These are phyloP conservation scores for Pseudonitzschia multiseries DNA, from an alignment of 108 stramenopile genomes.

Conservation along the genomic window DNA sequence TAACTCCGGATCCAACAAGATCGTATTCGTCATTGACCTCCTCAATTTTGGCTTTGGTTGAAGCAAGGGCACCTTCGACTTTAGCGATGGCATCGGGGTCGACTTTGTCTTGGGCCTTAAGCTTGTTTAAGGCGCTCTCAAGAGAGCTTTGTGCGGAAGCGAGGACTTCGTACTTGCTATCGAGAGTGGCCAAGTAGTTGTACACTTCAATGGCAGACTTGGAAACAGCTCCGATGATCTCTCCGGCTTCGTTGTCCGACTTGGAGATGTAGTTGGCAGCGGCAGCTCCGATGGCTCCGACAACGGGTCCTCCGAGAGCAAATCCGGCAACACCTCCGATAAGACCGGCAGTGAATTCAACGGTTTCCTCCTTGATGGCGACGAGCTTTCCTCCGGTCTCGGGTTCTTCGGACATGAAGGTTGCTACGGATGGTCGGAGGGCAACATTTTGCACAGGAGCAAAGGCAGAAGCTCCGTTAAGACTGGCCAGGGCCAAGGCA, in stretches of 20 bases:
- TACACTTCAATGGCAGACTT: slow-evolving; percentile 86
- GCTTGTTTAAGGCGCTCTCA: slow-evolving; percentile 63
- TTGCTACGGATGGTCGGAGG: slow-evolving; percentile 14
- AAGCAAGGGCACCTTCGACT: slow-evolving; percentile 75
- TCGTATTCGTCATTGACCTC: slow-evolving; percentile 92
- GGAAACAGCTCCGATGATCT: slow-evolving; percentile 72
- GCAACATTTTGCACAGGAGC: slow-evolving; percentile 23
- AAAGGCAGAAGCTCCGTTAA: slow-evolving; percentile 42
- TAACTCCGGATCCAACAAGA: slow-evolving; percentile 79
- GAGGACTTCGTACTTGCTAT: slow-evolving; percentile 86
- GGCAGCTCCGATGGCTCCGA: slow-evolving; percentile 61
- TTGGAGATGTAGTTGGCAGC: slow-evolving; percentile 86
- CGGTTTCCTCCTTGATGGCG: slow-evolving; percentile 87
- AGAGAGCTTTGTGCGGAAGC: slow-evolving; percentile 65
- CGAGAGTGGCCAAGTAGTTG: slow-evolving; percentile 86
- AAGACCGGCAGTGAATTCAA: slow-evolving; percentile 89
- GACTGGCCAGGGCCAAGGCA: slow-evolving; percentile 27
- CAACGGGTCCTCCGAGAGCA: slow-evolving; percentile 65
- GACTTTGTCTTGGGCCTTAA: slow-evolving; percentile 63
- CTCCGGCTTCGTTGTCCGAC: slow-evolving; percentile 66
- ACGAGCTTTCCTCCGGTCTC: slow-evolving; percentile 49
- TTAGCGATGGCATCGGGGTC: slow-evolving; percentile 75
- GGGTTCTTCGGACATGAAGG: slow-evolving; percentile 29
- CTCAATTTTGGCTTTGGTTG: slow-evolving; percentile 71
- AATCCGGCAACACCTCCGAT: slow-evolving; percentile 78